Conservation (phyloP, 768 basidiomycete species). For the Russula vinacea region DNA sequence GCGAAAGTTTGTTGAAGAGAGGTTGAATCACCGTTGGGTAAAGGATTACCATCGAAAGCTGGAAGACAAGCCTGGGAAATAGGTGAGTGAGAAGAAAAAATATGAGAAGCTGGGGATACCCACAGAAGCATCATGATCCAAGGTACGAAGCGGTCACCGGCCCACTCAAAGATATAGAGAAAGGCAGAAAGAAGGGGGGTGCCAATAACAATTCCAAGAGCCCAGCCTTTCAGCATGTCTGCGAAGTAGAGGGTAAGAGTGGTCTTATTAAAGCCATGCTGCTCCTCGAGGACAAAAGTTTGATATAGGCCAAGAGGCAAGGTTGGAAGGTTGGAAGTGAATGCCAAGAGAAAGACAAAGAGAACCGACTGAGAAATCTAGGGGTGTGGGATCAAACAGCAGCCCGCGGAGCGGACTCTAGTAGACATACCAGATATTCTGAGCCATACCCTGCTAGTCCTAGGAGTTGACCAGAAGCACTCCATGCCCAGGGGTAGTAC, state of each 20-base stretch:
- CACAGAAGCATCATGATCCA: constrained; percentile 94
- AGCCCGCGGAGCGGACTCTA: neutral
- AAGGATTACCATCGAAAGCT: constrained; percentile 76
- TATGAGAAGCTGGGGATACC: constrained; percentile 35
- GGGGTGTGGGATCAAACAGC: neutral
- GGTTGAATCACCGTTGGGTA: constrained; percentile 91
- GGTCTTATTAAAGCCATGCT: constrained; percentile 96
- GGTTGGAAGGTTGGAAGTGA: constrained; percentile 62
- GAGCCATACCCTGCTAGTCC: constrained; percentile 57
- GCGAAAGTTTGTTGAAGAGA: constrained; percentile 95
- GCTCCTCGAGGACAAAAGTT: constrained; percentile 92
- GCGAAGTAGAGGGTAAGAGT: constrained; percentile 69
- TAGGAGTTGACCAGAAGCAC: constrained; percentile 51
- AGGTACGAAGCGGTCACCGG: constrained; percentile 87
- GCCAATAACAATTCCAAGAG: constrained; percentile 65
- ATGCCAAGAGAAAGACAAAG: constrained; percentile 65
- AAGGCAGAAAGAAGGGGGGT: constrained; percentile 84
- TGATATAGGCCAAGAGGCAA: constrained; percentile 79
- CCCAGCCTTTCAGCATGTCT: constrained; percentile 81
- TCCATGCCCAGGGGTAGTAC: constrained; percentile 82
- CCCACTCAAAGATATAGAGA: constrained; percentile 88
- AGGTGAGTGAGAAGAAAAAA: constrained; percentile 9
- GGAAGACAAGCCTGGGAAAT: constrained; percentile 65
- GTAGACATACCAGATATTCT: constrained; percentile 63
- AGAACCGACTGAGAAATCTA: constrained; percentile 83